phyloP scores from a whole-genome alignment of 75 land plant genomes.

The Azolla pinnata region DNA sequence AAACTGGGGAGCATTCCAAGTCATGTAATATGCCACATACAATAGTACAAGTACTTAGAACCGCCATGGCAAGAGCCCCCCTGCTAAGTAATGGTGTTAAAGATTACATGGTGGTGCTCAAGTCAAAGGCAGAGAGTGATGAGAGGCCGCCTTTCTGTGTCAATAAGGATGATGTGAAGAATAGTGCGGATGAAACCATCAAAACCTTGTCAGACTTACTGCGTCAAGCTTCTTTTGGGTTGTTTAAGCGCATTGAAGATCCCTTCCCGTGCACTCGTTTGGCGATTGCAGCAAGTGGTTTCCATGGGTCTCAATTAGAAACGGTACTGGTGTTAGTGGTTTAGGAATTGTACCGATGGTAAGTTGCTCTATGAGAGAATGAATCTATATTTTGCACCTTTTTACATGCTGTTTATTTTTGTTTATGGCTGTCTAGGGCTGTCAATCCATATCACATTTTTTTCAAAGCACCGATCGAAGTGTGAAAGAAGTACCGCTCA shows the following conservation, averaged over 20 bases:
- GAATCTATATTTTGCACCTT: too few species aligned
- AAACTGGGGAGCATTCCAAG: constrained; percentile 28
- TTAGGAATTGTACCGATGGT: too few species aligned
- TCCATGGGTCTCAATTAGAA: too few species aligned
- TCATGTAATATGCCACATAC: constrained; percentile 22
- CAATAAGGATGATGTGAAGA: neutral
- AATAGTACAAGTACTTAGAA: constrained; percentile 16
- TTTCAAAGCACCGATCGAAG: too few species aligned
- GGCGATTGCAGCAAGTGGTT: constrained; percentile 25
- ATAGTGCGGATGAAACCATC: neutral
- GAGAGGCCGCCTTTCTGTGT: too few species aligned
- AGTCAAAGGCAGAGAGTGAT: too few species aligned
- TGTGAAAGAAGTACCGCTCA: too few species aligned
- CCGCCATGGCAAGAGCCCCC: neutral
- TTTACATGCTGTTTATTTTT: too few species aligned
- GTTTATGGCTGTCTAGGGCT: too few species aligned
- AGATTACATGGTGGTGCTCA: neutral
- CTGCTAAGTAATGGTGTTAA: neutral
- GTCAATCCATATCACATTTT: too few species aligned
- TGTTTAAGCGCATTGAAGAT: constrained; percentile 12
- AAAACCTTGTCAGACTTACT: constrained; percentile 15
- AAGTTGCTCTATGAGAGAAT: too few species aligned
- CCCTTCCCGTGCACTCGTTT: constrained; percentile 18
- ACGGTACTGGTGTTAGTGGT: too few species aligned
- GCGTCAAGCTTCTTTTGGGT: constrained; percentile 9